These are phyloP conservation scores for Eutrema japonicum DNA, from an alignment of 345 rosid species.

Conservation along the genomic window DNA sequence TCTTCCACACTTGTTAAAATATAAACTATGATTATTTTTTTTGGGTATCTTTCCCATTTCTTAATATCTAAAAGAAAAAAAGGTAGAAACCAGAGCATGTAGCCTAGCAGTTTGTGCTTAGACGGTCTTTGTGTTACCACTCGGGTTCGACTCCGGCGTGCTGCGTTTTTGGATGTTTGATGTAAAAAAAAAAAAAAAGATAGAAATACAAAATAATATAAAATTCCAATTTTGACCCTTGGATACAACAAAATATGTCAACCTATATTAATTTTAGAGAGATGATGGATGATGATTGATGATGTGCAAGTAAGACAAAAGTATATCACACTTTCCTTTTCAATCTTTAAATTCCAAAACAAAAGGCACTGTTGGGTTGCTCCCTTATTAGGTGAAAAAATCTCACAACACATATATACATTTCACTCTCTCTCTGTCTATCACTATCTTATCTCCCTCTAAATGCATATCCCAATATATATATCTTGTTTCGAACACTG, in stretches of 20 bases:
- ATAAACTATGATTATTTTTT: not conserved
- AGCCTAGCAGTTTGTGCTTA: too few species aligned
- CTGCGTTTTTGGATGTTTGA: too few species aligned
- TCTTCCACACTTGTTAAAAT: slow-evolving; percentile 9
- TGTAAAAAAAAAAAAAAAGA: too few species aligned
- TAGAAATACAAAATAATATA: not conserved
- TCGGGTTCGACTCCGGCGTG: too few species aligned
- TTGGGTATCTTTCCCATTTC: not conserved
- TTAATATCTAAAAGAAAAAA: not conserved
- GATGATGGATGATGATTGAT: slow-evolving; percentile 35
- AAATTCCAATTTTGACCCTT: slow-evolving; percentile 21
- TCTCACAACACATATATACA: slow-evolving; percentile 29
- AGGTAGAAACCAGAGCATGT: too few species aligned
- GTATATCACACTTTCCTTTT: slow-evolving; percentile 40
- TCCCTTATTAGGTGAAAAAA: slow-evolving; percentile 53
- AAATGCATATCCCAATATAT: slow-evolving; percentile 4
- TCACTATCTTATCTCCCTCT: slow-evolving; percentile 28
- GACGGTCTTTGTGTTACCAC: too few species aligned
- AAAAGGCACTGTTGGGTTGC: slow-evolving; percentile 53
- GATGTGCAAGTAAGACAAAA: slow-evolving; percentile 43
- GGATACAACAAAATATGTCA: slow-evolving; percentile 29
- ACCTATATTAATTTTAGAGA: slow-evolving; percentile 29
- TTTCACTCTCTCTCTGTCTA: slow-evolving; percentile 32
- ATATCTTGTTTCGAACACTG: slow-evolving; percentile 33
- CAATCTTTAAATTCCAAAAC: slow-evolving; percentile 47